Percentiles rank a stretch among this genome's conserved stretches.
phyloP scores from a whole-genome alignment of 2,329 filamentous ascomycete genomes.

The Simplicillium aogashimaense region DNA sequence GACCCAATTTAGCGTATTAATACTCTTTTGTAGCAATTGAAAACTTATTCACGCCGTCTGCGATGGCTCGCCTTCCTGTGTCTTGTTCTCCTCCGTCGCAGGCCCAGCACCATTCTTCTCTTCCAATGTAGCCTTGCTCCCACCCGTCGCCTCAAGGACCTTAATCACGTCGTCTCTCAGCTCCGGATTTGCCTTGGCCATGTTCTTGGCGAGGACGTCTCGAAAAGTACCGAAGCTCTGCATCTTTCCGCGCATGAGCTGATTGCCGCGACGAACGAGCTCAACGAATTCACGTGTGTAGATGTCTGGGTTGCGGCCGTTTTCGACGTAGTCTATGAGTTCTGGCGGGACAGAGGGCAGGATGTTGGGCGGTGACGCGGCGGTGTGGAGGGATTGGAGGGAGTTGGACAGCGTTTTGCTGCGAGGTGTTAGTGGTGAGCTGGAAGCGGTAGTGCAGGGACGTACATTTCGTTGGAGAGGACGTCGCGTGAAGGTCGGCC shows the following conservation, averaged over 20 bases:
- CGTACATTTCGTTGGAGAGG: constrained; percentile 41
- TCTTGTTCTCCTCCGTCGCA: too few relatives aligned
- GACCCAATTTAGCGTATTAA: too few relatives aligned
- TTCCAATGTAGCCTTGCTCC: constrained; percentile 5
- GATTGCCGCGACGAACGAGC: constrained; percentile 55
- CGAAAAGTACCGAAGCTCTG: constrained; percentile 50
- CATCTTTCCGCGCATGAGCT: constrained; percentile 56
- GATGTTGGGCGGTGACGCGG: constrained; percentile 26
- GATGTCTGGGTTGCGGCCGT: constrained; percentile 63
- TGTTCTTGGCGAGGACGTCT: constrained; percentile 51
- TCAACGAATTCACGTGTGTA: constrained; percentile 68
- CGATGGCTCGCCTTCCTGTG: too few relatives aligned
- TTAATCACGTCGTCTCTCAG: constrained; percentile 39
- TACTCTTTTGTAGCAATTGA: too few relatives aligned
- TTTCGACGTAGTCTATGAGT: constrained; percentile 59
- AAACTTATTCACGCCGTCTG: too few relatives aligned
- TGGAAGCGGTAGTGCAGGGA: neutral
- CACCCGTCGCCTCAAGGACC: constrained; percentile 38
- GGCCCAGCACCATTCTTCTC: too few relatives aligned
- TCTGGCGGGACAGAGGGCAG: constrained; percentile 50
- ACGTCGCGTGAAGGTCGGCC: constrained; percentile 43
- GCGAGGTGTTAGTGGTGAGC: constrained; percentile 5
- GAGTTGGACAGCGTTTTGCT: constrained; percentile 29
- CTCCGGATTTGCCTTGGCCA: constrained; percentile 49
- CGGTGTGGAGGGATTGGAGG: constrained; percentile 27